Base-by-base conservation (phyloP, 176 grass and related monocot species). In the Bothriochloa decipiens region DNA sequence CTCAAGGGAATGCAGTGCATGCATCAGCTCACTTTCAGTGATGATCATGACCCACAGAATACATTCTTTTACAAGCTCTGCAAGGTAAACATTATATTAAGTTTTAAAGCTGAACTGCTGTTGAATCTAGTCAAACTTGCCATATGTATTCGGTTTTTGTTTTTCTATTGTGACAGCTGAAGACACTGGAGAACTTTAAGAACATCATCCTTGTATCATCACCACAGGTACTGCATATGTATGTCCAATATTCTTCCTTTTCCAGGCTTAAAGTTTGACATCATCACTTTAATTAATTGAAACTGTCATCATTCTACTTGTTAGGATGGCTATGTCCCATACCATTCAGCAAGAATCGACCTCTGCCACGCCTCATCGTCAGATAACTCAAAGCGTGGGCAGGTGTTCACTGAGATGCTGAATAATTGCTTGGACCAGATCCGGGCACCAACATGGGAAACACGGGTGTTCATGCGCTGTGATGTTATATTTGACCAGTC, bases 21-120 rank as follows among this genome's bases (percentile, higher is more conserved):
- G 75, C 92, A 95, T 88, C 95, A 95, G 87, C 95, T 97, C 85
- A 97, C 95, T 39, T 91, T 92, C 82, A 97, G 82, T 28, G 95
- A 97, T 66, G 92, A 95, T 18, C 39, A 74, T 76, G 89, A 97
- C 57, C 95, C 85, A 70, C 82, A 92, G 37, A 93, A 97, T 68
- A 93, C 95, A 53, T 97, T 90, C 41, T 88, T 97, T 47, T 97
- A 91, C 47, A 52, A 52, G 47, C 88, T 98, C 57, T 95, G 91
- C 86, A 79, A 95, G 95, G 95, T 98, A 91, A 25, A 25, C 22
- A 25, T 58, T 22, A 57, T 64, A 84, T 68, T 1, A 65, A 32
- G 4, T 7, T 42, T 22, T 76, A 64, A 50, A 11, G 49, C 33
- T 53, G 50, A 74, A 86, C n/a, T 26, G 23, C 41, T 76, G 6